Base-by-base conservation (phyloP, 305 asterid species). In the Monarda citriodora region DNA sequence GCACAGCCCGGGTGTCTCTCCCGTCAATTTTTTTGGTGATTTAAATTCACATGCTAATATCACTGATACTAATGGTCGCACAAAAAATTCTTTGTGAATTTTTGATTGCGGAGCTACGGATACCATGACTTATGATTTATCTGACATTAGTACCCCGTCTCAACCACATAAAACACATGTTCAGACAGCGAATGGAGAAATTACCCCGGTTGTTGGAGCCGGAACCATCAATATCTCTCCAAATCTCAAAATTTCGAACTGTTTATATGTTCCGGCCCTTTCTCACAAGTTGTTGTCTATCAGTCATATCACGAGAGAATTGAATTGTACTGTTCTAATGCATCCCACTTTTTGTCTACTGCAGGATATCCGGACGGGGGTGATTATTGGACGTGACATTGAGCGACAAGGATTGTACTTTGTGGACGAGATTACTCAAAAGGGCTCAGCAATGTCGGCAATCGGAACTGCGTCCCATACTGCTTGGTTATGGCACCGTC, bases 91-190 rank as follows among this genome's bases (percentile, higher is more conserved):
- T 23, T 2, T 4, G 4, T 23, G 26, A 4, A 23, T 23, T 2
- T 42, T 54, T 31, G 42, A 56, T 36, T 32, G 61, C 36, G 61
- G 61, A n/a, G 61, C 61, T 1, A 56, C 61, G 7, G 47, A 56
- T 5, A 56, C 61, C 1, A 56, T 56, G 46, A 56, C 61, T 2
- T 34, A 13, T 34, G 61, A 34, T 10, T 9, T 7, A 0, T 31
- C 29, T 7, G 61, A 56, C 20, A 32, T 56, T 31, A 15, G 26
- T 9, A 12, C 10, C 1, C 9, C 3, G 1, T 38, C 46, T 12
- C 0, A 36, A 2, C 61, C 42, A 1, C 18, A 4, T 0, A 56
- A 56, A 32, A 32, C 23, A 4, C 46, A 32, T n/a, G 15, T 56
- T 18, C 44, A 16, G 1, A 34, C 44, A 0, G 47, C 29, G 1